Evolutionary conservation across 208 protist genomes (phyloP), one percentile per base, ranked within the genome.

Genomic region (Wallacemonas sp.): DNA sequence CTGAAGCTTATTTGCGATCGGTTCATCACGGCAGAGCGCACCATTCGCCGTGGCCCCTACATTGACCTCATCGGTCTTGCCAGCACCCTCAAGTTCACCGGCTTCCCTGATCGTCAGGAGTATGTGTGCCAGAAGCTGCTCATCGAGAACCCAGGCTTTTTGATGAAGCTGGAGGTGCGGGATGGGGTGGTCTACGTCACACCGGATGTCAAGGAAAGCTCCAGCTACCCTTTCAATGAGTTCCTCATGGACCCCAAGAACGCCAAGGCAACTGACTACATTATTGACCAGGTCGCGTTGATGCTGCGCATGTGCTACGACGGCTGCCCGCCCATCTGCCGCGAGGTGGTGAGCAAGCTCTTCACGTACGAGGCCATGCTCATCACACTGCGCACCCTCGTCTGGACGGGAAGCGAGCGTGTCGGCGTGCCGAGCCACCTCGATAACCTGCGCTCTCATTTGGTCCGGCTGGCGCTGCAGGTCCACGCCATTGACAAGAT

Each of bases 381-480:
- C 49, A 54, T 53, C 12, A 75, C 81, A 24, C 60, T 90, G 1
- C 38, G 46, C 4, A 81, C 62, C 8, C 68, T 86, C 59, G 51
- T 79, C 2, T 82, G 77, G 73, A 84, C 78, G 1, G 75, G 74
- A 1, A 61, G 56, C 15, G 79, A 90, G 59, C 60, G 70, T 1
- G 74, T 77, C 4, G 83, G 78, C 12, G 31, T 47, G n/a, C 24
- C 34, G 11, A 74, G 72, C 59, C 17, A 46, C 4, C 63, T 79
- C 19, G 87, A 90, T 36, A 15, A 56, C 30, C 70, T 90, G 38
- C 87, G 87, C 58, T 75, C 58, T 9, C 72, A 77, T 64, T 17
- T 87, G 8, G 68, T 93, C 26, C 80, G 87, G 15, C 67, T 93
- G 21, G 75, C 87, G 2, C 56, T 85, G 61, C 77, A 88, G 60